These are phyloP conservation scores for Pseudocercospora fijiensis DNA, from an alignment of 2,329 filamentous ascomycete species.

Conservation along the genomic window DNA sequence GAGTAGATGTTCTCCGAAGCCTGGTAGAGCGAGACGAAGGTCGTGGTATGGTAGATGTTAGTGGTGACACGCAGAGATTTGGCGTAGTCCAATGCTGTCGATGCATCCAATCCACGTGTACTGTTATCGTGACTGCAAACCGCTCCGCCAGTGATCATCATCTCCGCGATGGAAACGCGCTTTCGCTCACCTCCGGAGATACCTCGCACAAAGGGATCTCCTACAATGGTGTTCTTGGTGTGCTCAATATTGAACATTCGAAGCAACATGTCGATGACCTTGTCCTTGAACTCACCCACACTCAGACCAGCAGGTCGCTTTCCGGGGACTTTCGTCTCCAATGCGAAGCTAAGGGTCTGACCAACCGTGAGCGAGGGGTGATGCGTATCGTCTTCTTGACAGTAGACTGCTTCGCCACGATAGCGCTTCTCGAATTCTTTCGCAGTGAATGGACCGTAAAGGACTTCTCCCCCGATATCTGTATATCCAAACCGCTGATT, in stretches of 20 bases:
- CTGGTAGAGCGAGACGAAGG: constrained; percentile 83
- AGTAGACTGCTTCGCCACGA: constrained; percentile 81
- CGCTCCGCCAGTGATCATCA: constrained; percentile 46
- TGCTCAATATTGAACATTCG: constrained; percentile 96
- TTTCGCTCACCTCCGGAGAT: constrained; percentile 56
- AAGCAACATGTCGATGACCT: constrained; percentile 70
- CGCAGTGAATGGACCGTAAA: constrained; percentile 61
- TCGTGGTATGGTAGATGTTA: constrained; percentile 78
- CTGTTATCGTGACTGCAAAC: constrained; percentile 49
- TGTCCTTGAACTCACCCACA: constrained; percentile 67
- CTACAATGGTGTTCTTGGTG: constrained; percentile 79
- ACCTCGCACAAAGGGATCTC: constrained; percentile 76
- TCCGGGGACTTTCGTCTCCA: constrained; percentile 80
- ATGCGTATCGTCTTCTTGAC: constrained; percentile 82
- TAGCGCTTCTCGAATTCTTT: constrained; percentile 69
- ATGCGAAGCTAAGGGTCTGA: constrained; percentile 80
- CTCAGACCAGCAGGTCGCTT: constrained; percentile 52
- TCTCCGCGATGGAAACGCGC: constrained; percentile 51
- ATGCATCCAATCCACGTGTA: constrained; percentile 51
- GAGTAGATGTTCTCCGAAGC: constrained; percentile 76
- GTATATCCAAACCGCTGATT: constrained; percentile 61
- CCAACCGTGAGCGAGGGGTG: constrained; percentile 82
- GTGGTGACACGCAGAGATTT: constrained; percentile 61
- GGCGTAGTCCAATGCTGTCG: constrained; percentile 51
- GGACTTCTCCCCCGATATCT: constrained; percentile 66